Conservation (phyloP, 1,139 yeast genomes). For the Saccharomyces hybrid region DNA sequence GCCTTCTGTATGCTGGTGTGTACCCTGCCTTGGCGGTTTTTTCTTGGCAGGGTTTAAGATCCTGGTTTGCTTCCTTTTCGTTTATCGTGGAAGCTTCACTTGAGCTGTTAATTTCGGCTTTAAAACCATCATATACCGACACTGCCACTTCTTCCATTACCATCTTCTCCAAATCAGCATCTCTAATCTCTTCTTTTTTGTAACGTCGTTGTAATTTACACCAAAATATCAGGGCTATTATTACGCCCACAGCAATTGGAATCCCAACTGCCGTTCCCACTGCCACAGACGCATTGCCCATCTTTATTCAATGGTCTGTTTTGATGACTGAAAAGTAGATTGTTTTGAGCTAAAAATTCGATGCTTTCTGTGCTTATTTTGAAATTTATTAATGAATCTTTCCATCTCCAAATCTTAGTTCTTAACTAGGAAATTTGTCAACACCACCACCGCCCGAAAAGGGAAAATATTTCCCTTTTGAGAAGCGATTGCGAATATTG, state of each 20-base stretch:
- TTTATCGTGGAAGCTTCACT: conserved; percentile 18
- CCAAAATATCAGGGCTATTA: conserved; percentile 29
- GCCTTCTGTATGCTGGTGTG: neutral
- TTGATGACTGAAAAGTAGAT: neutral
- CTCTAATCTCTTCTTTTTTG: conserved; percentile 25
- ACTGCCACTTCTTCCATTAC: conserved; percentile 18
- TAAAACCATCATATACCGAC: conserved; percentile 13
- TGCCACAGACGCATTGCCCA: conserved; percentile 30
- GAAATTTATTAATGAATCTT: neutral
- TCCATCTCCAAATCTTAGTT: neutral
- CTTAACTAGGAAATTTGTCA: neutral
- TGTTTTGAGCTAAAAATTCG: neutral
- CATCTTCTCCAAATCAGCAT: neutral
- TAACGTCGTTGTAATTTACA: conserved; percentile 29
- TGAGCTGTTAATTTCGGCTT: conserved; percentile 24
- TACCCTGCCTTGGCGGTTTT: neutral
- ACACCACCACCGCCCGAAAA: neutral
- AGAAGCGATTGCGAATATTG: neutral
- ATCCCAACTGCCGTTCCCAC: conserved; percentile 41
- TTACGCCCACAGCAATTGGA: conserved; percentile 32
- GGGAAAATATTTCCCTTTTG: neutral
- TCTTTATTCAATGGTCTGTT: neutral
- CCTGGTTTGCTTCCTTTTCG: conserved; percentile 3
- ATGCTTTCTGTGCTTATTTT: neutral
- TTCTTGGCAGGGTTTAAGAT: neutral